Conservation (phyloP, 2,329 filamentous ascomycete species). For the Mycosphaerella sp. region DNA sequence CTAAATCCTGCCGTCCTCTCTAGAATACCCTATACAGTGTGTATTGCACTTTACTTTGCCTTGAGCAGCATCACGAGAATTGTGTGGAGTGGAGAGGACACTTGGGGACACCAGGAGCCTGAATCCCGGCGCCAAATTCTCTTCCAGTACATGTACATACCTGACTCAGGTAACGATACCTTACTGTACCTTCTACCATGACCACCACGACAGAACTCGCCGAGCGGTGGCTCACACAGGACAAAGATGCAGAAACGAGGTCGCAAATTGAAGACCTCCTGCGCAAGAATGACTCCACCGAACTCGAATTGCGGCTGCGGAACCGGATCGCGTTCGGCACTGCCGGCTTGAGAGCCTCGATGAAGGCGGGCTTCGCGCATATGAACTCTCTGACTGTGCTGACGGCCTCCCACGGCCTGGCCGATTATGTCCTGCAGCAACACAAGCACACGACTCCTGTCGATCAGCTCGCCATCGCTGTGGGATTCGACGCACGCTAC, state of each 20-base stretch:
- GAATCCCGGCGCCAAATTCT: too few species aligned
- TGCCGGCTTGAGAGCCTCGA: conserved; percentile 56
- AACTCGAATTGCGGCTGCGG: conserved; percentile 49
- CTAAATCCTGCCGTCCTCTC: neutral
- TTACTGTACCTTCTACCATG: neutral
- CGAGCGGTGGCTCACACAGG: conserved; percentile 53
- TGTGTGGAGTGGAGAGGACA: too few species aligned
- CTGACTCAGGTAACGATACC: too few species aligned
- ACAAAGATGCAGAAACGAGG: conserved; percentile 49
- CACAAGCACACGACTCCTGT: conserved; percentile 23
- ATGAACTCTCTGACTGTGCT: conserved; percentile 36
- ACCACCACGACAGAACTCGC: conserved; percentile 35
- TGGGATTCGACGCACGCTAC: conserved; percentile 57
- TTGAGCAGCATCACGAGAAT: too few species aligned
- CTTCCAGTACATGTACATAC: too few species aligned
- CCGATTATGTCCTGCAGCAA: conserved; percentile 50
- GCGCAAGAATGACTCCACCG: conserved; percentile 37
- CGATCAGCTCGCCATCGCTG: conserved; percentile 48
- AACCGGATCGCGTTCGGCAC: conserved; percentile 57
- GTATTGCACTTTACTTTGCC: too few species aligned
- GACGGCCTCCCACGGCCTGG: conserved; percentile 58
- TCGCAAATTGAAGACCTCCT: conserved; percentile 50
- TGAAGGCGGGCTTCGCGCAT: conserved; percentile 57
- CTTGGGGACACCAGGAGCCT: too few species aligned
- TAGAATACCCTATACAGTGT: too few species aligned